Percentiles rank a stretch among this genome's conserved stretches.
phyloP scores from a whole-genome alignment of 306 rosid species.

The Echinosophora koreensis region DNA sequence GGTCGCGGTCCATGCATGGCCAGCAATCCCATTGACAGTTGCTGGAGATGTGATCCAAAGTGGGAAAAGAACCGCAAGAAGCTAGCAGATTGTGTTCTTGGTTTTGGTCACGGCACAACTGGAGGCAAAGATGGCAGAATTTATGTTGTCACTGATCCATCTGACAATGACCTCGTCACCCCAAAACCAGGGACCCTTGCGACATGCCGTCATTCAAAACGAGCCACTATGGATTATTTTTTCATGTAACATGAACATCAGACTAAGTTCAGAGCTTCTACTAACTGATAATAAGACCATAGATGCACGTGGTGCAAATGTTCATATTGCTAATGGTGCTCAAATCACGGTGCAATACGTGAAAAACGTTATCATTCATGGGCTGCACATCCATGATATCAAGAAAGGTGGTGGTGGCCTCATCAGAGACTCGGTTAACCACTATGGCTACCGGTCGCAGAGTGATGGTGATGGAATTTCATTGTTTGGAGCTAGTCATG shows the following conservation, averaged over 20 bases:
- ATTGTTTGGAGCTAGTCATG: slow-evolving; percentile 50
- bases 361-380: slow-evolving; percentile 58
- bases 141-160: slow-evolving; percentile 53
- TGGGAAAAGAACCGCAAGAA: slow-evolving; percentile 57
- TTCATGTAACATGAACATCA: slow-evolving; percentile 48
- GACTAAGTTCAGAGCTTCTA: slow-evolving; percentile 42
- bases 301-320: slow-evolving; percentile 62
- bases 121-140: slow-evolving; percentile 60
- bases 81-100: slow-evolving; percentile 59
- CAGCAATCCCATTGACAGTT: slow-evolving; percentile 58
- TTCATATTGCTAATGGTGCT: slow-evolving; percentile 57
- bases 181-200: slow-evolving; percentile 61
- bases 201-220: slow-evolving; percentile 47
- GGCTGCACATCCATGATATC: slow-evolving; percentile 54
- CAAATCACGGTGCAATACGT: slow-evolving; percentile 62
- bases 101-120: slow-evolving; percentile 55
- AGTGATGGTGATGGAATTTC: slow-evolving; percentile 75
- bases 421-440: slow-evolving; percentile 56
- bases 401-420: slow-evolving; percentile 50
- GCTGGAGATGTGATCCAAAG: slow-evolving; percentile 64
- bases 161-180: slow-evolving; percentile 48
- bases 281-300: slow-evolving; percentile 54
- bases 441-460: slow-evolving; percentile 46
- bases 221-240: slow-evolving; percentile 65
- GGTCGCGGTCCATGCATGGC: slow-evolving; percentile 48